Evolutionary conservation across 768 basidiomycete genomes (phyloP), one percentile per base, ranked within the genome.

Genomic region (Serendipita indica): DNA sequence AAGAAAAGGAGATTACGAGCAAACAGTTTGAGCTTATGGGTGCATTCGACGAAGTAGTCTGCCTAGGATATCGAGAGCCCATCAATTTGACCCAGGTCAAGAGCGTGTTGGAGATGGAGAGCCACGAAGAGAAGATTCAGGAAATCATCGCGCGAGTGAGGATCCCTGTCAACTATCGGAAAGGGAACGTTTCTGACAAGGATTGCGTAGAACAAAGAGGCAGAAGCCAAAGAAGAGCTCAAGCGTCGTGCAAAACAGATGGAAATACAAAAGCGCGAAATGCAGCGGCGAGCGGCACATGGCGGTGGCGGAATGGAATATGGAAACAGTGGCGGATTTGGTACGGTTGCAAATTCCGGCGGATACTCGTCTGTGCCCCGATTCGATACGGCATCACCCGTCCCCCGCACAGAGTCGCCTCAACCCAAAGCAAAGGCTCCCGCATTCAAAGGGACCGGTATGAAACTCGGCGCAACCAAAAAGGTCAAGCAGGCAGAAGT

Each of bases 181-280:
- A 12, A 34, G 35, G 32, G 4, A n/a, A 14, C 18, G 22, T 16
- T 30, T 22, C 25, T 13, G 45, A 54, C 56, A 22, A 35, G 20
- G 30, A 13, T 58, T 33, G 33, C 16, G 41, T 63, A 93, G 86
- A 98, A 99, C 75, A 98, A 98, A 72, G 96, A 99, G 72, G 91
- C 91, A 3, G 96, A 99, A 67, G 96, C 94, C 1, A 99, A 99
- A 69, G 96, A 99, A 69, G 94, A 97, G 67, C 84, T 99, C 67
- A 98, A 98, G 70, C 83, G 96, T 37, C 85, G 94, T 30, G 93
- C 96, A 0, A 96, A 96, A 69, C 92, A 97, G 67, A 81, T 99
- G 62, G 96, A 99, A 71, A 88, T 96, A 83, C 96, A 98, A 67
- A 82, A 94, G 39, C 78, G 93, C 33, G 94, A 99, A 68, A 90